Base-by-base conservation (phyloP, 345 rosid genomes). In the Citrus cavaleriei region DNA sequence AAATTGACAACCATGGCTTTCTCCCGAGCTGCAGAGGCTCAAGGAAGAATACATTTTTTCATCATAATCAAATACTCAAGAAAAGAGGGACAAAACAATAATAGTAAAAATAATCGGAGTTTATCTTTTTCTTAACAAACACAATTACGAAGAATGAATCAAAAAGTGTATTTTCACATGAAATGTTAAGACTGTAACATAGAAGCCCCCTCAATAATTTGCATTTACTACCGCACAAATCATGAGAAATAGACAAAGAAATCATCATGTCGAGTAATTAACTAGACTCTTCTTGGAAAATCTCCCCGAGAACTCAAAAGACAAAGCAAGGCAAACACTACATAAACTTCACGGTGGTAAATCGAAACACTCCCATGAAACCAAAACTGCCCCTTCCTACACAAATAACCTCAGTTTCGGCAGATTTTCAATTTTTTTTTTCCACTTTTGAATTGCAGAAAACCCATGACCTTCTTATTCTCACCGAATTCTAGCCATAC, bases 1-100 rank as follows among this genome's bases (percentile, higher is more conserved):
- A 92, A 81, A 85, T 92, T 94, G 35, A 94, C 92, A 84, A 94
- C 97, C 93, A 94, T 91, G 27, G 98, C 95, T 84, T 82, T 93
- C 84, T 93, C 98, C 82, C 97, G 83, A 1, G 98, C 98, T 93
- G 84, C 76, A 86, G 74, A 70, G 27, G 25, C 34, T 10, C 58
- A 62, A 83, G 19, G 80, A 27, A 9, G 54, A 61, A 67, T 55
- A 21, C 40, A 30, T 22, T 49, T 28, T 46, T 30, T 40, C 46
- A 40, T 27, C 21, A 67, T 27, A 68, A 38, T 69, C 80, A 49
- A 30, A 30, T 7, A 24, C n/a, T 13, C 55, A 46, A 42, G 51
- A 10, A 46, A 46, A 46, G 13, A 46, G 51, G 51, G 51, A 46
- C 18, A 13, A 46, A 46, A 46, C 13, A 46, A 46, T 12, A 46